phyloP scores from a whole-genome alignment of 169 alveolate species.

The Plasmodium yoelii region DNA sequence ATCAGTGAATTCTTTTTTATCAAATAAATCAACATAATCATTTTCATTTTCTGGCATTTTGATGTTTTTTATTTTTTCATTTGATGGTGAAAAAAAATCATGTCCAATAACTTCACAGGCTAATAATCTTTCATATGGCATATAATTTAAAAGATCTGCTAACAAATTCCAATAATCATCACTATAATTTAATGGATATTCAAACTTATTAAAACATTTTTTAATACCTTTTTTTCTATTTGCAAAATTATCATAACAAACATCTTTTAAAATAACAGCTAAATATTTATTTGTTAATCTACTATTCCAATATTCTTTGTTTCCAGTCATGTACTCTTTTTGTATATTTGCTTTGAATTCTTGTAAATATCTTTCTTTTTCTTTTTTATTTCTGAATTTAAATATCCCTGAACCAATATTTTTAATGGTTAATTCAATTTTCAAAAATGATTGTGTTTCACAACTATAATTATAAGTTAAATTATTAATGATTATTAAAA shows the following conservation, averaged over 20 bases:
- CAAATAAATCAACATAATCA: conserved; percentile 20
- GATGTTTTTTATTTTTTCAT: conserved; percentile 56
- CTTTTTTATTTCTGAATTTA: conserved; percentile 49
- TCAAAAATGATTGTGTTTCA: conserved; percentile 34
- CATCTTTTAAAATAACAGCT: conserved; percentile 57
- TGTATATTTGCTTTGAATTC: conserved; percentile 36
- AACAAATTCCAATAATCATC: conserved; percentile 72
- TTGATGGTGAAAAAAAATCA: conserved; percentile 39
- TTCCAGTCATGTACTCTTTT: conserved; percentile 69
- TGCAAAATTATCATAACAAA: conserved; percentile 41
- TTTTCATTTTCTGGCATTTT: neutral
- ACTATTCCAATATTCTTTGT: conserved; percentile 71
- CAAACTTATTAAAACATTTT: conserved; percentile 54
- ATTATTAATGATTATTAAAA: conserved; percentile 61
- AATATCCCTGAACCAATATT: conserved; percentile 71
- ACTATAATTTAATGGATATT: conserved; percentile 66
- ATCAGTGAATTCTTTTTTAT: conserved; percentile 17
- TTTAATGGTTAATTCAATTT: conserved; percentile 38
- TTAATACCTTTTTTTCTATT: conserved; percentile 54
- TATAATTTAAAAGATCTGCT: conserved; percentile 63
- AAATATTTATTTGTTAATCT: conserved; percentile 75
- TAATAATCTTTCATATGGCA: conserved; percentile 72
- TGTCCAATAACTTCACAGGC: conserved; percentile 77
- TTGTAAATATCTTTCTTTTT: conserved; percentile 54
- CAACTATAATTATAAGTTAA: conserved; percentile 4